phyloP scores from a whole-genome alignment of 768 basidiomycete genomes.

The Mycena galopus region DNA sequence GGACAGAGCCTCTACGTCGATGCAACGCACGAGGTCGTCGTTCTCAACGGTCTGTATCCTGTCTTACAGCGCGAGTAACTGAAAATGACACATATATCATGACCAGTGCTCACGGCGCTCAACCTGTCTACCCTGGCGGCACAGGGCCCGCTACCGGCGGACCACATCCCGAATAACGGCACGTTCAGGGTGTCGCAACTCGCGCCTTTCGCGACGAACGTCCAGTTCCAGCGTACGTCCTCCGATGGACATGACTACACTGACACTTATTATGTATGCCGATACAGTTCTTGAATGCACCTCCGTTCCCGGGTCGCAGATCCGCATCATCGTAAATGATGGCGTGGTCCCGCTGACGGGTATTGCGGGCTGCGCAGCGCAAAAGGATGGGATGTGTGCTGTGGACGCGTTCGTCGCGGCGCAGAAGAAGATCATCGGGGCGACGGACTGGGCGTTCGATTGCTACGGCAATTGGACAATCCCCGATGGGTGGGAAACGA shows the following conservation, averaged over 20 bases:
- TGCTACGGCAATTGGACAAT: constrained; percentile 85
- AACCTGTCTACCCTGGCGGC: constrained; percentile 83
- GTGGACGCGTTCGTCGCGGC: constrained; percentile 78
- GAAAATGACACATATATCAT: background rate
- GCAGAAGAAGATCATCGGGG: constrained; percentile 74
- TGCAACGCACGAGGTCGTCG: constrained; percentile 90
- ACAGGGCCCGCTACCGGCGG: constrained; percentile 80
- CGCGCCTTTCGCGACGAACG: constrained; percentile 90
- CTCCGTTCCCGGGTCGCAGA: constrained; percentile 65
- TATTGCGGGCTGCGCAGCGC: constrained; percentile 77
- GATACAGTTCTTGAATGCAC: constrained; percentile 72
- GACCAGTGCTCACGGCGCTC: constrained; percentile 80
- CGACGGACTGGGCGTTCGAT: constrained; percentile 81
- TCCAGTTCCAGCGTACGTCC: constrained; percentile 88
- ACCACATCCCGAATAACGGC: constrained; percentile 74
- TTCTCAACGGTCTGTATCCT: constrained; percentile 65
- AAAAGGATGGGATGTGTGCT: constrained; percentile 84
- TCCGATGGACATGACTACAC: constrained; percentile 25
- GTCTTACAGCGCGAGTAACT: background rate
- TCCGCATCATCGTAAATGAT: constrained; percentile 91
- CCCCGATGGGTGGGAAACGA: constrained; percentile 83
- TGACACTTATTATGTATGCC: constrained; percentile 38
- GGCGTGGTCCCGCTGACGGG: constrained; percentile 86
- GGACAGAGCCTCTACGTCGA: constrained; percentile 85
- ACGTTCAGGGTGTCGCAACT: constrained; percentile 83